Evolutionary conservation across 345 rosid species (phyloP).

Genomic region (Eucalyptus sideroxylon): DNA sequence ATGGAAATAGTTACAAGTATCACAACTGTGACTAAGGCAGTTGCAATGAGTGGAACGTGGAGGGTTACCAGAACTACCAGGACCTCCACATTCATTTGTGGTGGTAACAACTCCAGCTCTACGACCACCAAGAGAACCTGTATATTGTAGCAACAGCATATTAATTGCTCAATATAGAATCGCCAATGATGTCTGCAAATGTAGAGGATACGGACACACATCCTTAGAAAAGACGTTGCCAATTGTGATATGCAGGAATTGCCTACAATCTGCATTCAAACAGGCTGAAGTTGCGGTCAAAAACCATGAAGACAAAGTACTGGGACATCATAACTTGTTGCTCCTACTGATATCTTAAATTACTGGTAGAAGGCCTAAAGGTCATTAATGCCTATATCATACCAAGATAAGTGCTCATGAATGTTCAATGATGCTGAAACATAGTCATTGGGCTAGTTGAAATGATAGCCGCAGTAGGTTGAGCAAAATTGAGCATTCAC

Average conservation of each 20-base stretch:
- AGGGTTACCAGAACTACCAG: background rate
- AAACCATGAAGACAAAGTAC: background rate
- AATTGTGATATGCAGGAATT: background rate
- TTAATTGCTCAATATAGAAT: background rate
- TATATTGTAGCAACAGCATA: background rate
- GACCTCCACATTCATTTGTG: background rate
- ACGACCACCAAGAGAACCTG: background rate
- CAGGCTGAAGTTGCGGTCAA: background rate
- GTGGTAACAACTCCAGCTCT: background rate
- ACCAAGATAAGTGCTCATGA: background rate
- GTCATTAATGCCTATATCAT: background rate
- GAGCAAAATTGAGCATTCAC: background rate
- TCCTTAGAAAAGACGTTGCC: background rate
- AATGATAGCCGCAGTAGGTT: background rate
- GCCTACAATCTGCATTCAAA: background rate
- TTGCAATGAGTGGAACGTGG: background rate
- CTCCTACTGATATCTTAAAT: background rate
- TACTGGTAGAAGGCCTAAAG: background rate
- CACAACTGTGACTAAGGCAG: background rate
- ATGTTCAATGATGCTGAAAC: background rate
- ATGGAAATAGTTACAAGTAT: background rate
- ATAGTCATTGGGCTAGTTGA: background rate
- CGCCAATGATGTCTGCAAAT: background rate
- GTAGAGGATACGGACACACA: background rate
- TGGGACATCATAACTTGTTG: background rate